These are phyloP conservation scores for Backusella tarrabulga DNA, from an alignment of 192 early-diverging fungal species.

Conservation along the genomic window DNA sequence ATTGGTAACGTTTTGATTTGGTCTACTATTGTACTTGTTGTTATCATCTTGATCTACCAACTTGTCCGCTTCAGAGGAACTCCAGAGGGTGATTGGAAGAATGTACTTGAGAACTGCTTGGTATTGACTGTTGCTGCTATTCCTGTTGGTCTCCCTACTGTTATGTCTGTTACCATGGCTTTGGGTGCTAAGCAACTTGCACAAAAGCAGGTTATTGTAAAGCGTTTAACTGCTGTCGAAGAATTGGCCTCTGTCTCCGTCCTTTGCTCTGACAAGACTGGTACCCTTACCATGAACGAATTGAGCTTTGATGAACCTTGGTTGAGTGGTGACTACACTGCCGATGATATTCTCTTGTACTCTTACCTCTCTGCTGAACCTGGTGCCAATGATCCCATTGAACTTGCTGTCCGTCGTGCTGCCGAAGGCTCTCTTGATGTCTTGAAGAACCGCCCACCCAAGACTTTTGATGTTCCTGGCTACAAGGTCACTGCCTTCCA, in stretches of 20 bases:
- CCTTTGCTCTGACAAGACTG: constrained; percentile 84
- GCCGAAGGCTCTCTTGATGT: constrained; percentile 56
- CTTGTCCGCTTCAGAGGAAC: constrained; percentile 44
- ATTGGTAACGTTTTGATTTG: constrained; percentile 92
- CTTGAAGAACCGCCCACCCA: constrained; percentile 35
- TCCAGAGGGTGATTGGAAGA: constrained; percentile 40
- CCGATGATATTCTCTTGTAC: constrained; percentile 78
- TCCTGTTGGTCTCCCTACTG: constrained; percentile 90
- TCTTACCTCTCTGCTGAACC: constrained; percentile 84
- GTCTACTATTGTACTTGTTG: constrained; percentile 69
- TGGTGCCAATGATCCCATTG: constrained; percentile 88
- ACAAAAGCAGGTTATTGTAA: constrained; percentile 89
- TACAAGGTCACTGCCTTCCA: constrained; percentile 82
- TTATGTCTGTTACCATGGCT: constrained; percentile 94
- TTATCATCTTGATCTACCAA: constrained; percentile 72
- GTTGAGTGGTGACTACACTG: constrained; percentile 60
- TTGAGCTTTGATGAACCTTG: constrained; percentile 88
- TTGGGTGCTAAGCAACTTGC: constrained; percentile 86
- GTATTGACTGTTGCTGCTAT: constrained; percentile 90
- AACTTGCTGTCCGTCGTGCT: constrained; percentile 80
- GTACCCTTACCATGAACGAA: constrained; percentile 89
- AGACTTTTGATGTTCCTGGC: constrained; percentile 73
- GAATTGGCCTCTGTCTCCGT: constrained; percentile 90
- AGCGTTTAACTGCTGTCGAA: constrained; percentile 92
- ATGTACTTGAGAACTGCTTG: constrained; percentile 65